Conservation (phyloP, 495 filamentous ascomycete genomes). For the Daldinia decipiens region DNA sequence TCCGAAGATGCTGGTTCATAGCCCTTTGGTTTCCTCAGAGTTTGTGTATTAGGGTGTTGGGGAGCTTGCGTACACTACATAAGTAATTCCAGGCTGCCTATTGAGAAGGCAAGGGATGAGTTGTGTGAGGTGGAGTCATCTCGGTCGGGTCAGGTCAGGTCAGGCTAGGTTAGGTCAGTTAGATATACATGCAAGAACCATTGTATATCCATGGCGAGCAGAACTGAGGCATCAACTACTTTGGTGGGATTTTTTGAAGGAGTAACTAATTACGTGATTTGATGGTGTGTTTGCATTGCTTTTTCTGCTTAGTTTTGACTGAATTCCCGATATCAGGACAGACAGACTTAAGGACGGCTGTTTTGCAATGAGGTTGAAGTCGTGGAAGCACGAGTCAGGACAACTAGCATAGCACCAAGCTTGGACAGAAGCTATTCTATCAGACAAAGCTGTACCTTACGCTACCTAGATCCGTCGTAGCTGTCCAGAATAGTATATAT, state of each 20-base stretch:
- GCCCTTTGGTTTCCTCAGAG: too few relatives aligned
- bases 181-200: constrained; percentile 1
- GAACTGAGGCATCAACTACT: not conserved
- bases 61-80: too few relatives aligned
- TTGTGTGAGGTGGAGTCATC: not conserved
- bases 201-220: not conserved
- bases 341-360: too few relatives aligned
- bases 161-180: not conserved
- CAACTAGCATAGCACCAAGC: not conserved
- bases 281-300: not conserved
- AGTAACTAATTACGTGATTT: not conserved
- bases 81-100: too few relatives aligned
- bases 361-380: too few relatives aligned
- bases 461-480: not conserved
- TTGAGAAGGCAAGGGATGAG: not conserved
- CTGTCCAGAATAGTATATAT: not conserved
- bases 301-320: not conserved
- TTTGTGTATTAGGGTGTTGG: too few relatives aligned
- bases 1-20: not conserved
- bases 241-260: too few relatives aligned
- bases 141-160: not conserved
- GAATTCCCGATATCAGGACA: not conserved
- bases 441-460: not conserved
- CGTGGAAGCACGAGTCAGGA: not conserved
- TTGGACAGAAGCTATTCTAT: not conserved